A percentile compares a stretch with the other conserved stretches of the same genome.
phyloP scores from a whole-genome alignment of 768 basidiomycete genomes.

The Serendipita vermifera region DNA sequence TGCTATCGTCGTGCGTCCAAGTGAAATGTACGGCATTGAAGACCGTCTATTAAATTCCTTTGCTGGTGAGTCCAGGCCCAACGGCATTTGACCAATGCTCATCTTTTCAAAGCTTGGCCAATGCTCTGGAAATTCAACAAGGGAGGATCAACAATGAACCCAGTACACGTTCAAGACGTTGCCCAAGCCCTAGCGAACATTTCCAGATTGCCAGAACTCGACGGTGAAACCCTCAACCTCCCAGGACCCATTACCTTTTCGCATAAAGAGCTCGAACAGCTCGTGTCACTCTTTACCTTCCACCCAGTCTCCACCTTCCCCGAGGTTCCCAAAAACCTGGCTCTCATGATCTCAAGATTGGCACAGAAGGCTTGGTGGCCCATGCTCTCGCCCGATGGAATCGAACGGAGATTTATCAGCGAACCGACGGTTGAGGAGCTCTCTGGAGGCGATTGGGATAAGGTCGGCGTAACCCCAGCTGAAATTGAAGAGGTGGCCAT shows the following conservation, averaged over 20 bases:
- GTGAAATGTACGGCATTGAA: slow-evolving; percentile 82
- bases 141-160: slow-evolving; percentile 73
- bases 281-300: slow-evolving; percentile 71
- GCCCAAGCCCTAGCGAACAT: slow-evolving; percentile 82
- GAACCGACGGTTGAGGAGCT: slow-evolving; percentile 32
- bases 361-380: slow-evolving; percentile 81
- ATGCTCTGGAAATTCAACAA: slow-evolving; percentile 91
- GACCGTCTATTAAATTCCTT: slow-evolving; percentile 90
- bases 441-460: slow-evolving; percentile 61
- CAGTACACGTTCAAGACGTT: slow-evolving; percentile 91
- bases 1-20: slow-evolving; percentile 82
- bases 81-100: not conserved
- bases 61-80: slow-evolving; percentile 46
- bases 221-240: slow-evolving; percentile 55
- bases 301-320: slow-evolving; percentile 48
- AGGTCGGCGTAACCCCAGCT: slow-evolving; percentile 66
- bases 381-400: slow-evolving; percentile 78
- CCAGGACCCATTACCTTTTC: slow-evolving; percentile 84
- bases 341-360: slow-evolving; percentile 46
- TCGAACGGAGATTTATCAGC: slow-evolving; percentile 70
- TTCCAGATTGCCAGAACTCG: slow-evolving; percentile 44
- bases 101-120: slow-evolving; percentile 59
- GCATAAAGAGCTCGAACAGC: slow-evolving; percentile 53
- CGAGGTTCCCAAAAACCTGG: slow-evolving; percentile 60
- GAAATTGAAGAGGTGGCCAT: slow-evolving; percentile 83